Evolutionary conservation across 2,329 filamentous ascomycete genomes (phyloP), one percentile per base, ranked within the genome.

Genomic region (Colletotrichum siamense): DNA sequence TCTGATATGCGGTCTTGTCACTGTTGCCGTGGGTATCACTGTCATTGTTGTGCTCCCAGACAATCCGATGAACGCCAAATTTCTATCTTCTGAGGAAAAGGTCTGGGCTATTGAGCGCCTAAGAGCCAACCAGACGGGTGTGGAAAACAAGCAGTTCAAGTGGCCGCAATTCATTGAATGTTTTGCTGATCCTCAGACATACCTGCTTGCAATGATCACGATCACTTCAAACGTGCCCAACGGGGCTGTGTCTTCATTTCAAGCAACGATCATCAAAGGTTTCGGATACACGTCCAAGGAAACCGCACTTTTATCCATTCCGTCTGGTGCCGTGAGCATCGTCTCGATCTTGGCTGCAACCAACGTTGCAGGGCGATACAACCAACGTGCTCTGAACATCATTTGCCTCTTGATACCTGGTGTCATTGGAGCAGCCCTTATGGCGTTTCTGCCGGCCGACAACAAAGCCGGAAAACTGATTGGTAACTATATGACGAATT

Each of bases 121-220:
- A 6, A 88, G 94, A 0, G 88, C 91, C 30, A 96, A 96, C 79
- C 92, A 95, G 81, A 95, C 95, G 76, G 95, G 95, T 1, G 92
- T 94, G n/a, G 93, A 93, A 3, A 94, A 92, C 77, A 92, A 92
- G 78, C 89, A 94, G 77, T 94, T 93, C 84, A 94, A 94, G 77
- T 87, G 89, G 85, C 88, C 90, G 26, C 95, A 97, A 77, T 86
- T 94, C 4, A 86, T 90, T 13, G 89, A 91, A 75, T 82, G 85
- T 1, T 79, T 87, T 5, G 73, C 87, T 0, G 89, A 91, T 69
- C 84, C 87, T 13, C 90, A 91, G 81, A 89, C 87, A 0, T 90
- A 91, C 79, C 86, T 94, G 4, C 94, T 91, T 86, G 85, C 93
- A 61, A 87, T 82, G 28, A 91, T 94, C 85, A 85, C 90, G 0